phyloP scores from a whole-genome alignment of 164 flowering plant species.

The Annona squamosa region DNA sequence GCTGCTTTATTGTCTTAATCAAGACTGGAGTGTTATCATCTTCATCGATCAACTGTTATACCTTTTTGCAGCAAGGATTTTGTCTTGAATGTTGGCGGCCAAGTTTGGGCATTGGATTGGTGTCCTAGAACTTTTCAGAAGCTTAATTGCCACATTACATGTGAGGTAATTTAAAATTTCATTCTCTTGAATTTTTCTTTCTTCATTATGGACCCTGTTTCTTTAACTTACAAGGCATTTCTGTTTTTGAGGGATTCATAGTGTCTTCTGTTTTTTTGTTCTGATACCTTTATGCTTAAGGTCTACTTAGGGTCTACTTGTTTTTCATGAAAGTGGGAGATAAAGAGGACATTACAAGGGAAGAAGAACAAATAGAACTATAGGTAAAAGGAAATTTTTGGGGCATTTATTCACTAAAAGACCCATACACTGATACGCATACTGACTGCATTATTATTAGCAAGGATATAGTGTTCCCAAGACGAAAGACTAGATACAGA shows the following conservation, averaged over 20 bases:
- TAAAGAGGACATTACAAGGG: background rate
- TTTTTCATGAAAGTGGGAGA: background rate
- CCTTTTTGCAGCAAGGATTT: constrained; percentile 66
- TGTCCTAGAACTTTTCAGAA: constrained; percentile 52
- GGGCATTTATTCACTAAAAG: too few relatives aligned
- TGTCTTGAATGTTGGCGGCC: constrained; percentile 81
- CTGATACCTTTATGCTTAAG: background rate
- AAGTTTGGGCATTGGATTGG: constrained; percentile 96
- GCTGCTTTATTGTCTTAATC: background rate
- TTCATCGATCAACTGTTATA: background rate
- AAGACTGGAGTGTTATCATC: background rate
- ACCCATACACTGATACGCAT: too few relatives aligned
- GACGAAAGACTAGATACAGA: too few relatives aligned
- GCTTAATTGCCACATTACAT: constrained; percentile 27
- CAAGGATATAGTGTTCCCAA: too few relatives aligned
- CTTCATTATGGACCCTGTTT: background rate
- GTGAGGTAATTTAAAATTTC: constrained; percentile 49
- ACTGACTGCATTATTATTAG: too few relatives aligned
- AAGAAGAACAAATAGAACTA: background rate
- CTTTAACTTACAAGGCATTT: background rate
- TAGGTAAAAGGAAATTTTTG: background rate
- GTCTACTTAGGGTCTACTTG: background rate
- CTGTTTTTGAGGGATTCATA: background rate
- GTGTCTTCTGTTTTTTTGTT: background rate
- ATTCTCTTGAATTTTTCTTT: background rate